phyloP scores from a whole-genome alignment of 306 rosid genomes.

The Rosa multiflora region DNA sequence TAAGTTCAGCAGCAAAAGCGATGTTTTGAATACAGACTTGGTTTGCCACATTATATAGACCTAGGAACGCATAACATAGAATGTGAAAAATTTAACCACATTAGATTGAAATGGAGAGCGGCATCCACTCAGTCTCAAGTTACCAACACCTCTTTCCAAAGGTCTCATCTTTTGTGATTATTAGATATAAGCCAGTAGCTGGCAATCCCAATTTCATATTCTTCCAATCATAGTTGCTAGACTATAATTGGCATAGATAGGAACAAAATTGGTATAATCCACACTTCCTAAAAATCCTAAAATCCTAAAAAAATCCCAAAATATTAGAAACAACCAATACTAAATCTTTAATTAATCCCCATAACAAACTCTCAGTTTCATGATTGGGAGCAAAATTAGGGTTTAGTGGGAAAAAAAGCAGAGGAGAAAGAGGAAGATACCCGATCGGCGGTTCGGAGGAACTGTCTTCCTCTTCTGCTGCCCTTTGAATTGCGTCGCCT shows the following conservation, averaged over 20 bases:
- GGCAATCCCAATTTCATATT: neutral
- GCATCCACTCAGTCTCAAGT: neutral
- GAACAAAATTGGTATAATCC: neutral
- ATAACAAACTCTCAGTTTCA: too few species aligned
- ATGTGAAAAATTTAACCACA: too few species aligned
- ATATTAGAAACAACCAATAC: too few species aligned
- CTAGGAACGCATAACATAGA: too few species aligned
- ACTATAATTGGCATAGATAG: neutral
- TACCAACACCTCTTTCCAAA: neutral
- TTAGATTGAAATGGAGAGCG: too few species aligned
- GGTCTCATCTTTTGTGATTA: neutral
- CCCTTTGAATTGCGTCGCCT: slow-evolving; percentile 68
- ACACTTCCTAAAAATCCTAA: neutral
- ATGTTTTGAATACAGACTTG: too few species aligned
- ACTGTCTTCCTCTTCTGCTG: slow-evolving; percentile 68
- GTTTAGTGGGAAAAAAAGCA: neutral
- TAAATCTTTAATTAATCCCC: too few species aligned
- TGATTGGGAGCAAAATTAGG: neutral
- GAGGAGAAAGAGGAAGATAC: slow-evolving; percentile 39
- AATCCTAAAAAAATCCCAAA: too few species aligned
- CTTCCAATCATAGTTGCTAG: too few species aligned
- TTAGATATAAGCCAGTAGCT: neutral
- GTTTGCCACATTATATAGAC: too few species aligned
- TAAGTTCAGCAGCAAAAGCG: too few species aligned
- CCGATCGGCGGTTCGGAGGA: slow-evolving; percentile 79